These are phyloP conservation scores for Colletotrichum orchidophilum DNA, from an alignment of 2,329 filamentous ascomycete genomes.

Conservation along the genomic window DNA sequence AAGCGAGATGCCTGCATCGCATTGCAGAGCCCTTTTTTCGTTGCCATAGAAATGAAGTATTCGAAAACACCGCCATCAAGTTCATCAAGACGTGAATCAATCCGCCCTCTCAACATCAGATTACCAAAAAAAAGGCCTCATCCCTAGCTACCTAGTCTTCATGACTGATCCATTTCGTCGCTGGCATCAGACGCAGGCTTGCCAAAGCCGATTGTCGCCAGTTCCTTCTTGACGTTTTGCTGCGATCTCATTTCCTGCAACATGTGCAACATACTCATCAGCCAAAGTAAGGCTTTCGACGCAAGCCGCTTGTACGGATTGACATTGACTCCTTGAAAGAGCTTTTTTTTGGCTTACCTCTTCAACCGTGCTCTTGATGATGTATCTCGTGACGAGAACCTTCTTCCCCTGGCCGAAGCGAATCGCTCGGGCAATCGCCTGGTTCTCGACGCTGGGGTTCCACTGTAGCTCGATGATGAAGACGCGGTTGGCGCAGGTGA, in stretches of 20 bases:
- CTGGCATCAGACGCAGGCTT: neutral
- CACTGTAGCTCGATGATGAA: slow-evolving; percentile 64
- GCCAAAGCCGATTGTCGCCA: slow-evolving; percentile 21
- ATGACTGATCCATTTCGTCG: slow-evolving; percentile 7
- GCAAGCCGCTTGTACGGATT: neutral
- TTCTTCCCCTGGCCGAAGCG: slow-evolving; percentile 54
- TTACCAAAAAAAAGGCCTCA: too few species aligned
- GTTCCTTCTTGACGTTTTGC: slow-evolving; percentile 19
- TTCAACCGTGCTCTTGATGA: slow-evolving; percentile 53
- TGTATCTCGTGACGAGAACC: slow-evolving; percentile 56
- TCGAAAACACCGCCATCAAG: neutral
- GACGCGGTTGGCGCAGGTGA: slow-evolving; percentile 56
- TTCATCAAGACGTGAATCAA: neutral
- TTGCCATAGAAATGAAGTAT: neutral
- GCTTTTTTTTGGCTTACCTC: slow-evolving; percentile 43
- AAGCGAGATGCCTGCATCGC: neutral
- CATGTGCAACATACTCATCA: neutral
- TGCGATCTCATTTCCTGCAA: slow-evolving; percentile 30
- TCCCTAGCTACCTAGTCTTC: too few species aligned
- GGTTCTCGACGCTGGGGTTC: slow-evolving; percentile 62
- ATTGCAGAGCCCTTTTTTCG: neutral
- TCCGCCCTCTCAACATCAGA: too few species aligned
- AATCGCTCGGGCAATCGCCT: slow-evolving; percentile 59
- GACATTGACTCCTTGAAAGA: neutral
- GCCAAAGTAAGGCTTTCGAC: neutral